phyloP scores from a whole-genome alignment of 179 eudicot genomes.

The Patellifolia procumbens region DNA sequence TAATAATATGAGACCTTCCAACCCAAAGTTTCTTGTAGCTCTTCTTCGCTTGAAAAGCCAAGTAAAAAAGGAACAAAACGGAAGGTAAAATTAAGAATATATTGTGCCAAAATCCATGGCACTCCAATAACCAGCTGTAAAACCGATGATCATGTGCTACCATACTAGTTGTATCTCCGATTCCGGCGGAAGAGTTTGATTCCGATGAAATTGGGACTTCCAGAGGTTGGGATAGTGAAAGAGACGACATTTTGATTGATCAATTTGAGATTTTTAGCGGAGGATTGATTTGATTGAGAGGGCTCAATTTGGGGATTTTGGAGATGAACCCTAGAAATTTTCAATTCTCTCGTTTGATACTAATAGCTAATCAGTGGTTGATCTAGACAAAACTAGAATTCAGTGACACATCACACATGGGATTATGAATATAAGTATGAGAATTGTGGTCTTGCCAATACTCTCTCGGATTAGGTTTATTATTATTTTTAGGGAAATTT shows the following conservation, averaged over 20 bases:
- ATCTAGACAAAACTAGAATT: too few relatives aligned
- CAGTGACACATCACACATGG: too few relatives aligned
- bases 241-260: conserved; percentile 20
- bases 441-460: not conserved
- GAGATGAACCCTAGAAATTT: conserved; percentile 31
- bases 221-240: conserved; percentile 4
- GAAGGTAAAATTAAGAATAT: conserved; percentile 51
- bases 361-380: conserved; percentile 11
- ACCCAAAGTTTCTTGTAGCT: conserved; percentile 53
- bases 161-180: conserved; percentile 14
- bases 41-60: conserved; percentile 64
- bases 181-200: conserved; percentile 11
- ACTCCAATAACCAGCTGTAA: conserved; percentile 39
- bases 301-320: conserved; percentile 10
- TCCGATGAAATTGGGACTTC: conserved; percentile 29
- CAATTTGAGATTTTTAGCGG: conserved; percentile 19
- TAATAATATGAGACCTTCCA: conserved; percentile 63
- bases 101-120: conserved; percentile 77
- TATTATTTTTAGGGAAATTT: too few relatives aligned
- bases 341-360: conserved; percentile 5
- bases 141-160: conserved; percentile 19
- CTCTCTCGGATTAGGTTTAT: too few relatives aligned
- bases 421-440: not conserved
- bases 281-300: conserved; percentile 9
- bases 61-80: conserved; percentile 51